Base-by-base conservation (phyloP, 2,329 filamentous ascomycete species). In the Colletotrichum sansevieriae region DNA sequence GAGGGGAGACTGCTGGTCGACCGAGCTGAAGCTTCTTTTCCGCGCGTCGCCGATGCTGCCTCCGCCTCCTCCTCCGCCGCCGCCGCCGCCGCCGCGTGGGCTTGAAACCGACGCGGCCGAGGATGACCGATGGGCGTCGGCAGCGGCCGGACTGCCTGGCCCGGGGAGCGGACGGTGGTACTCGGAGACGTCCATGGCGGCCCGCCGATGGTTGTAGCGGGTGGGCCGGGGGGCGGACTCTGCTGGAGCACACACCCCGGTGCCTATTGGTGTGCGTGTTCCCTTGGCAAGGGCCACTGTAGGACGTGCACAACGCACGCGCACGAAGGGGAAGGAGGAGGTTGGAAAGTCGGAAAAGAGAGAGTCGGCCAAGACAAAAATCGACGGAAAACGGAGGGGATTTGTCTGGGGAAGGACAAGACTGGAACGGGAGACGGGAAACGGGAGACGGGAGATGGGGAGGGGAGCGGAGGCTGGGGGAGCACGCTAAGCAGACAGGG, bases 21-120 rank as follows among this genome's bases (percentile, higher is more conserved):
- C 55, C 37, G 62, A 68, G 55, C 65, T 61, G 18, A 68, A 44
- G 62, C 55, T 65, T 37, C 65, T 49, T 44, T 68, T 68, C 55
- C 65, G 56, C 18, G 65, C 44, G n/a, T 37, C 47, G 37, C 47
- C 59, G 47, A 15, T 33, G 8, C 37, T 44, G 39, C 20, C 33
- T 13, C 58, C 15, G 4, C 25, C 7, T 29, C 4, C 25, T 29
- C 25, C 25, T 29, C 25, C 25, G 1, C 25, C 25, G 4, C 25
- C 13, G 1, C 37, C 10, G 12, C 39, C 33, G 22, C 12, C 46
- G 15, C 58, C 41, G 15, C 8, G 52, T 3, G 65, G 65, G 25
- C 65, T 39, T 13, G 54, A 22, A 18, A 22, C 41, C 6, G 65
- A 65, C 12, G 62, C 49, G 15, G 65, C 22, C 15, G 65, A 60